phyloP scores from a whole-genome alignment of 1,284 basidiomycete genomes.

The Abortiporus biennis region DNA sequence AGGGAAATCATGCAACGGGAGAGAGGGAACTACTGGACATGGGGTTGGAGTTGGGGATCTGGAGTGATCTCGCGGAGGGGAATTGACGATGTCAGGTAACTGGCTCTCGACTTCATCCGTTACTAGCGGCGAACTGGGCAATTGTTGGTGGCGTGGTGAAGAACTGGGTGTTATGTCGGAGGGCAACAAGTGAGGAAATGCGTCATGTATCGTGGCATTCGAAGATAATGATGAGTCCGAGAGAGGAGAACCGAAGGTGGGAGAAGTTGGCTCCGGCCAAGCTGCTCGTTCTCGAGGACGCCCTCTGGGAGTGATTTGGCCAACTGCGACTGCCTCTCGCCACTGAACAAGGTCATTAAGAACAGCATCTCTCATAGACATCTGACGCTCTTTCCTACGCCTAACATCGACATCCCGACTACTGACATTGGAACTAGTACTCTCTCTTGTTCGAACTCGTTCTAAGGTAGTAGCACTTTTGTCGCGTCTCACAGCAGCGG shows the following conservation, averaged over 20 bases:
- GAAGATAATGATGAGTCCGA: conserved; percentile 22
- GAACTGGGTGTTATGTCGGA: conserved; percentile 10
- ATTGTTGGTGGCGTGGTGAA: conserved; percentile 34
- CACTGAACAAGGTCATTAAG: conserved; percentile 42
- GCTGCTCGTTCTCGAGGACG: conserved; percentile 44
- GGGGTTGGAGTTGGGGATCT: conserved; percentile 16
- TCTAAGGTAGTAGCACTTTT: conserved; percentile 56
- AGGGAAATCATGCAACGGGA: too few relatives aligned
- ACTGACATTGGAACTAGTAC: conserved; percentile 23
- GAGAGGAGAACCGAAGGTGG: conserved; percentile 17
- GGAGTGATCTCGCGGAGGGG: conserved; percentile 20
- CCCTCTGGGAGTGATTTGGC: conserved; percentile 46
- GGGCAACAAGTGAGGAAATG: conserved; percentile 10
- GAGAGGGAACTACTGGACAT: too few relatives aligned
- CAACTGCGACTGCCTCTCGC: conserved; percentile 37
- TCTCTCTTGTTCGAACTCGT: conserved; percentile 46
- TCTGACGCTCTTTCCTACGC: conserved; percentile 31
- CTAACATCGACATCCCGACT: conserved; percentile 28
- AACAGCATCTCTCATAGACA: conserved; percentile 32
- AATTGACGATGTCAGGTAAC: too few relatives aligned
- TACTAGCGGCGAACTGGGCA: conserved; percentile 46
- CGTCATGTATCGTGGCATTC: conserved; percentile 21
- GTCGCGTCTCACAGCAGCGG: conserved; percentile 58
- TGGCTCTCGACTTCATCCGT: conserved; percentile 7
- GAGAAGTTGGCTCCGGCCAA: conserved; percentile 18